Evolutionary conservation across 306 rosid genomes (phyloP), one percentile per base, ranked within the genome.

Genomic region (Fragaria iinumae): DNA sequence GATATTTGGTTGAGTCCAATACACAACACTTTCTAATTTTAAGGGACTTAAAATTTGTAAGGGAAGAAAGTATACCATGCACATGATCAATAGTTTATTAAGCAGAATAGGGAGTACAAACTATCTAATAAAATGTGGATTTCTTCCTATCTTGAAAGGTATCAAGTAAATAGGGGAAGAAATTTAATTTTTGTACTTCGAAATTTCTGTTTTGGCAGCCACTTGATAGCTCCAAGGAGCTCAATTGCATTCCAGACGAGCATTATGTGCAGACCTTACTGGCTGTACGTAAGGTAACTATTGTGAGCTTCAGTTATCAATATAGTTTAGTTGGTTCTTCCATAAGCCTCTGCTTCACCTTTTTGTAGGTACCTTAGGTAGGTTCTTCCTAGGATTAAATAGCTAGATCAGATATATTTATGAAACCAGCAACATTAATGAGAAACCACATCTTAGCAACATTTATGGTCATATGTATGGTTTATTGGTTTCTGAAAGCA

Each of bases 211-310:
- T 72, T 25, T 17, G 81, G 89, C 93, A 95, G 99, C 91, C 97
- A 8, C 86, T 86, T 65, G 99, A 95, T 84, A 80, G 83, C 13
- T 90, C 92, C 34, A 95, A 85, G 92, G 79, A 83, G 74, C 99
- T 92, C 81, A 95, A 95, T 81, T 95, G 99, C 79, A 95, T 95
- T 82, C 97, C 99, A 6, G 99, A 95, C 73, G 99, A 95, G 79
- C 99, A 95, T 88, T 95, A 89, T 78, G 97, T 95, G 69, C 99
- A 86, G 86, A 95, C 99, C 53, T 83, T 92, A 80, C 52, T 95
- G 67, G 97, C 99, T 23, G 59, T 45, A 25, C 25, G 0, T 25
- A 89, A 84, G 97, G 76, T 73, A 65, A 48, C 70, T 20, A 65
- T 29, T 23, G 59, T 45, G 34, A 59, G 71, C 67, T 67, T 56